These are phyloP conservation scores for Hymenoscyphus fructigenus DNA, from an alignment of 2,329 filamentous ascomycete species.

Conservation along the genomic window DNA sequence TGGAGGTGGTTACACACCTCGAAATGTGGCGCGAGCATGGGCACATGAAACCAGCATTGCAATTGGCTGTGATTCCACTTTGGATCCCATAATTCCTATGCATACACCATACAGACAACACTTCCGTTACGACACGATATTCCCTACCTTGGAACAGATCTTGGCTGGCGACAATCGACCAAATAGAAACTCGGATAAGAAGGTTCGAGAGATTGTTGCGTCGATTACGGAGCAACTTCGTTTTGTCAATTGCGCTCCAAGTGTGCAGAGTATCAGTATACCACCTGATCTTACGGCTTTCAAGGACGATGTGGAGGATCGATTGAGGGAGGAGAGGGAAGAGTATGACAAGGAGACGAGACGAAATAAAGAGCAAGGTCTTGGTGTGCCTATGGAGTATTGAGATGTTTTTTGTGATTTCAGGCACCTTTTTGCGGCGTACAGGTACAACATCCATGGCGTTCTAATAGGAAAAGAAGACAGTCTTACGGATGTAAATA, in stretches of 20 bases:
- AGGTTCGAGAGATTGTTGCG: conserved; percentile 72
- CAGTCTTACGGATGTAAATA: background rate
- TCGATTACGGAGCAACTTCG: conserved; percentile 82
- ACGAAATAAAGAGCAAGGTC: conserved; percentile 54
- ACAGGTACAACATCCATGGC: background rate
- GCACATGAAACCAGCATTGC: conserved; percentile 93
- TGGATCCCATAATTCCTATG: conserved; percentile 70
- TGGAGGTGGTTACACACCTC: conserved; percentile 92
- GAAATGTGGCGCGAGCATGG: conserved; percentile 96
- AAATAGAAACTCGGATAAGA: conserved; percentile 78
- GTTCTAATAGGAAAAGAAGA: background rate
- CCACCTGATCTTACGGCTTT: conserved; percentile 72
- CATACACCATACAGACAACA: conserved; percentile 85
- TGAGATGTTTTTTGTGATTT: conserved; percentile 9
- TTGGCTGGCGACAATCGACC: conserved; percentile 58
- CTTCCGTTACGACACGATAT: conserved; percentile 83
- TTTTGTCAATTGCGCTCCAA: conserved; percentile 82
- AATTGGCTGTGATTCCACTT: conserved; percentile 69
- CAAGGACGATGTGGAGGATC: conserved; percentile 67
- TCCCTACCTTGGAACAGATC: conserved; percentile 78
- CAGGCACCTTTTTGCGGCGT: background rate
- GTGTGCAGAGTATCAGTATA: conserved; percentile 79
- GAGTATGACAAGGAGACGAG: conserved; percentile 56
- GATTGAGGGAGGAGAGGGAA: conserved; percentile 63
- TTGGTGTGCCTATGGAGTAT: conserved; percentile 57